These are phyloP conservation scores for Mollisia scopiformis DNA, from an alignment of 2,329 filamentous ascomycete genomes.

Conservation along the genomic window DNA sequence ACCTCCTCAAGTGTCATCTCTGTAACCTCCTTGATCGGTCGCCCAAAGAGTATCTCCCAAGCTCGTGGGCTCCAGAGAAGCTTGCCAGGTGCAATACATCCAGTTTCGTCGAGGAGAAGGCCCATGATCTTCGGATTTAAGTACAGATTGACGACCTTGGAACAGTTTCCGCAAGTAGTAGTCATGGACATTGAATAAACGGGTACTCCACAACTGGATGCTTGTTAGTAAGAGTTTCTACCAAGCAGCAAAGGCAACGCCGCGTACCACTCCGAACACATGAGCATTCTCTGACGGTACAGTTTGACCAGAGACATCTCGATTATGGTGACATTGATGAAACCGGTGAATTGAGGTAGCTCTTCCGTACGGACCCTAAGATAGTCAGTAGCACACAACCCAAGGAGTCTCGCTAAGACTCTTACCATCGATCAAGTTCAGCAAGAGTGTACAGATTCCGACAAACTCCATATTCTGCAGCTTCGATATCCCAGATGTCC, in stretches of 20 bases:
- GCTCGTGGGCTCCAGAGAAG: constrained; percentile 55
- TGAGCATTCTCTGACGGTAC: constrained; percentile 39
- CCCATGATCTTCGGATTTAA: constrained; percentile 47
- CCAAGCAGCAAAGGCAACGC: background rate
- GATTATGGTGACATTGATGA: constrained; percentile 36
- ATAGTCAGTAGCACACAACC: background rate
- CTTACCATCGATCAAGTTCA: constrained; percentile 45
- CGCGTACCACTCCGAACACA: constrained; percentile 46
- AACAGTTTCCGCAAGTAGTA: constrained; percentile 44
- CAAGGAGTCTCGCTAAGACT: background rate
- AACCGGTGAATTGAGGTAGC: constrained; percentile 42
- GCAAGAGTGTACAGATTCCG: constrained; percentile 45
- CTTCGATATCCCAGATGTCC: constrained; percentile 42
- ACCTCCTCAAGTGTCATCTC: constrained; percentile 42
- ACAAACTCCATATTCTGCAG: constrained; percentile 36
- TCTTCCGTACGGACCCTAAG: constrained; percentile 38
- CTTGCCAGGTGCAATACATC: constrained; percentile 51
- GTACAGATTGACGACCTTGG: constrained; percentile 31
- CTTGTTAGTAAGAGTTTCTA: constrained; percentile 4
- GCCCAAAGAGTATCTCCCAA: constrained; percentile 53
- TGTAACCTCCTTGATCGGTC: constrained; percentile 45
- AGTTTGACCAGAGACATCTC: constrained; percentile 31
- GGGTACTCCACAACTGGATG: constrained; percentile 52
- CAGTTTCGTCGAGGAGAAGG: constrained; percentile 56
- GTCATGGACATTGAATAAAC: constrained; percentile 53